phyloP scores from a whole-genome alignment of 805 yeast genomes.

The Kuraishia capsulata region DNA sequence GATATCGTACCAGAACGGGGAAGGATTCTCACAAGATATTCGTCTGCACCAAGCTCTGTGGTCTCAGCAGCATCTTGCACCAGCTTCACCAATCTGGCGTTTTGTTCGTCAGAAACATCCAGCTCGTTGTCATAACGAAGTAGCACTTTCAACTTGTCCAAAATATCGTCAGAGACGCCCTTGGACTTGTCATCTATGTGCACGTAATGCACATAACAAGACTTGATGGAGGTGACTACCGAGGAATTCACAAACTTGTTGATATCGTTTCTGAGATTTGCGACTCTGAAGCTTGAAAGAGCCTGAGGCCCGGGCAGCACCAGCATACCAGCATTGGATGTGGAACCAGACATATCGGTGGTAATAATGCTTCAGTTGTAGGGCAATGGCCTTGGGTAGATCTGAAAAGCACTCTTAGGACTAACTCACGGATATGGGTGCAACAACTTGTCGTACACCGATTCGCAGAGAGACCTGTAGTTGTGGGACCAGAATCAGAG shows the following conservation, averaged over 20 bases:
- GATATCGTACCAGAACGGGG: conserved; percentile 97
- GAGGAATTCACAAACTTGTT: conserved; percentile 61
- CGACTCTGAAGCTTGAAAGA: conserved; percentile 77
- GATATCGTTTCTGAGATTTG: conserved; percentile 61
- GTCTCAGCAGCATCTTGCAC: conserved; percentile 10
- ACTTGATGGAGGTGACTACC: conserved; percentile 59
- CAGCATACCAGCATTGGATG: conserved; percentile 19
- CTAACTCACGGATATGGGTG: no score
- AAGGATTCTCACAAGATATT: conserved; percentile 61
- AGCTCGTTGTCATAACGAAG: conserved; percentile 68
- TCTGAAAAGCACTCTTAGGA: no score
- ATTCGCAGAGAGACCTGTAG: no score
- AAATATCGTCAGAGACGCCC: conserved; percentile 28
- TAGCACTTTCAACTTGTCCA: conserved; percentile 45
- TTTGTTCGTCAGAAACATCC: conserved; percentile 35
- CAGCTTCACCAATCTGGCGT: conserved; percentile 12
- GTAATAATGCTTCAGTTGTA: no score
- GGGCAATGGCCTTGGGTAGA: no score
- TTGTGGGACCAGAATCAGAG: no score
- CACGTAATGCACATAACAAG: conserved; percentile 77
- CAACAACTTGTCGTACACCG: no score
- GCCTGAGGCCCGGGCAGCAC: conserved; percentile 85
- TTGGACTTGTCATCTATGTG: conserved; percentile 33
- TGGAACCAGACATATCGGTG: not conserved
- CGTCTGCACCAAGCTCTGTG: conserved; percentile 25